Evolutionary conservation across 2,329 filamentous ascomycete species (phyloP).

Genomic region (Drechslerella coelobrocha): DNA sequence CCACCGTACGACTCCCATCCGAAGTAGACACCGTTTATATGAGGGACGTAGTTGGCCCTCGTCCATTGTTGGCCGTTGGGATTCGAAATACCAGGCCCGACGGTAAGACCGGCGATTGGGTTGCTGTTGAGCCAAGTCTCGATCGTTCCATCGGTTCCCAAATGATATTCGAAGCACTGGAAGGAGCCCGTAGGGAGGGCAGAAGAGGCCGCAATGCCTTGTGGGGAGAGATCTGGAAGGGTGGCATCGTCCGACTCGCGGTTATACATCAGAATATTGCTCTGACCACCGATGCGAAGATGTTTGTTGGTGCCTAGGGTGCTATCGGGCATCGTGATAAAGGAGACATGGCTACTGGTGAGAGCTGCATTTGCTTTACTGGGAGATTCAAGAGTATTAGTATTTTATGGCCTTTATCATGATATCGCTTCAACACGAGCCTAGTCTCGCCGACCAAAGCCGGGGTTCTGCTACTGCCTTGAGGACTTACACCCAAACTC

Average conservation of each 20-base stretch:
- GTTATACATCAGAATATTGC: slow-evolving; percentile 70
- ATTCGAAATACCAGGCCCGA: slow-evolving; percentile 62
- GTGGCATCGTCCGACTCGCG: slow-evolving; percentile 69
- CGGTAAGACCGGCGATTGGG: slow-evolving; percentile 64
- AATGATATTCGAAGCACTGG: slow-evolving; percentile 69
- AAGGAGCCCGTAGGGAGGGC: slow-evolving; percentile 63
- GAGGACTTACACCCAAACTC: slow-evolving; percentile 64
- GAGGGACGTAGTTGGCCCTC: slow-evolving; percentile 62
- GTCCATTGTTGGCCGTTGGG: slow-evolving; percentile 65
- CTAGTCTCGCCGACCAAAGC: no score
- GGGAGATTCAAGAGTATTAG: slow-evolving; percentile 52
- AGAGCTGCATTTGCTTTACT: slow-evolving; percentile 67
- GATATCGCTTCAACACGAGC: neutral
- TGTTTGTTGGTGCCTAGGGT: slow-evolving; percentile 66
- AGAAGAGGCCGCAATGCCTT: slow-evolving; percentile 65
- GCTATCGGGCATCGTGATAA: slow-evolving; percentile 70
- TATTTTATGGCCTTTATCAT: slow-evolving; percentile 11
- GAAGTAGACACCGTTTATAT: slow-evolving; percentile 66
- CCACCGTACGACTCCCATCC: slow-evolving; percentile 71
- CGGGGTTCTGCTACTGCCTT: no score
- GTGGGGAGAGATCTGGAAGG: slow-evolving; percentile 67
- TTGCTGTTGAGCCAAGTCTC: slow-evolving; percentile 68
- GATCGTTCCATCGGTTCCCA: slow-evolving; percentile 66
- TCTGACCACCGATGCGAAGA: slow-evolving; percentile 69
- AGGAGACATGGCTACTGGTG: slow-evolving; percentile 68